Base-by-base conservation (phyloP, 148 eudicot genomes). In the Salicornia ramosissima region DNA sequence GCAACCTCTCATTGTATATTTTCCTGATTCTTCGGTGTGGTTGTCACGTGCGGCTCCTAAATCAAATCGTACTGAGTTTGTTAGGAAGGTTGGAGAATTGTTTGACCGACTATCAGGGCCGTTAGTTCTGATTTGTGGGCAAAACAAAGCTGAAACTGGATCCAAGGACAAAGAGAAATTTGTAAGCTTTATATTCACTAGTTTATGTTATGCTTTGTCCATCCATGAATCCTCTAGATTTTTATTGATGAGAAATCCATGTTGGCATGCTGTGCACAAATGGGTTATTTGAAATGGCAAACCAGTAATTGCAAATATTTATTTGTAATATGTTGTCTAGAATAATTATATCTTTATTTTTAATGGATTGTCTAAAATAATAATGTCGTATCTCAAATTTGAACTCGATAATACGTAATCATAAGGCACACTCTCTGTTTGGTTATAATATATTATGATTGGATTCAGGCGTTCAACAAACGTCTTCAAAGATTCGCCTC, bases 1-100 rank as follows among this genome's bases (percentile, higher is more conserved):
- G 73, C 90, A 89, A 77, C 99, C 97, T 73, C 85, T 95, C 42
- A 86, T 95, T 70, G 99, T 91, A 43, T 95, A 91, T 78, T 87
- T 95, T 79, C 88, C 99, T 33, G 99, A 95, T 76, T 89, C 88
- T 40, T 84, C 90, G 72, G 57, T 87, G 68, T 95, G 97, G 92
- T 66, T 91, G 69, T 86, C 89, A 29, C 84, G 88, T 74, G 91
- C 97, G 53, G 89, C 93, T 69, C 81, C 97, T 54, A 91, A 91
- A 80, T 80, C 96, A 51, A 87, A 85, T 60, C 87, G 90, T 33
- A 85, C 85, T 75, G 97, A 86, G 56, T 91, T 91, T 83, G 79
- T 91, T 58, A 68, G 56, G 24, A 89, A 89, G 88, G 86, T 95
- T 77, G 85, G 82, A 47, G 96, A 89, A 78, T 86, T 95, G 93